These are phyloP conservation scores for Ceratocystis variospora DNA, from an alignment of 2,329 filamentous ascomycete genomes.

Conservation along the genomic window DNA sequence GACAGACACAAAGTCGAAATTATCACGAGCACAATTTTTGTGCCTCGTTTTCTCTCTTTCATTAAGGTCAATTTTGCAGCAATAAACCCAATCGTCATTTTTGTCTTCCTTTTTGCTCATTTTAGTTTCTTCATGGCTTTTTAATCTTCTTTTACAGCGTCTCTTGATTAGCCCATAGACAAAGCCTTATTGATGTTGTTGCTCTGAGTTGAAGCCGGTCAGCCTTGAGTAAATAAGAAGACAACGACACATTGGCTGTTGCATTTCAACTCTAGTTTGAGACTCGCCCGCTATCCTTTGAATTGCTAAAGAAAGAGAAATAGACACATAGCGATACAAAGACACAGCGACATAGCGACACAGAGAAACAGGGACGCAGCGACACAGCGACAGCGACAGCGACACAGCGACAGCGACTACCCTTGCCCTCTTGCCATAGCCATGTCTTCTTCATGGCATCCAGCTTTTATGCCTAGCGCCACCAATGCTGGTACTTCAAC, in stretches of 20 bases:
- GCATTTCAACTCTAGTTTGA: background rate
- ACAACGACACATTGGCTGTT: background rate
- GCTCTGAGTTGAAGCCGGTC: background rate
- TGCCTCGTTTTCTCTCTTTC: background rate
- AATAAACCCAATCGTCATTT: background rate
- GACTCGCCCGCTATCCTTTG: background rate
- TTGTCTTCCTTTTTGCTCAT: background rate
- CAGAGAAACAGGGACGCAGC: background rate
- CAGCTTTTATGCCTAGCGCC: constrained; percentile 29
- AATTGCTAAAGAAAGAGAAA: no score
- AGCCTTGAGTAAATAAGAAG: background rate
- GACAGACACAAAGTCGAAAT: background rate
- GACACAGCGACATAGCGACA: background rate
- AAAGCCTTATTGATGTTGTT: background rate
- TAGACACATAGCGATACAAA: no score
- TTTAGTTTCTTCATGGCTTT: background rate
- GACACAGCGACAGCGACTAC: background rate
- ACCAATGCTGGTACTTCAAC: background rate
- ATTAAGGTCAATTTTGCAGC: background rate
- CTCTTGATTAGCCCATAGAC: no score
- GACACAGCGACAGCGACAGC: background rate
- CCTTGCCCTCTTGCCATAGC: constrained; percentile 20
- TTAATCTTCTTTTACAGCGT: background rate
- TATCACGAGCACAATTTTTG: background rate
- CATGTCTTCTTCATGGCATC: constrained; percentile 33